These are phyloP conservation scores for Pascua sp. DNA, from an alignment of 1,284 basidiomycete genomes.

Conservation along the genomic window DNA sequence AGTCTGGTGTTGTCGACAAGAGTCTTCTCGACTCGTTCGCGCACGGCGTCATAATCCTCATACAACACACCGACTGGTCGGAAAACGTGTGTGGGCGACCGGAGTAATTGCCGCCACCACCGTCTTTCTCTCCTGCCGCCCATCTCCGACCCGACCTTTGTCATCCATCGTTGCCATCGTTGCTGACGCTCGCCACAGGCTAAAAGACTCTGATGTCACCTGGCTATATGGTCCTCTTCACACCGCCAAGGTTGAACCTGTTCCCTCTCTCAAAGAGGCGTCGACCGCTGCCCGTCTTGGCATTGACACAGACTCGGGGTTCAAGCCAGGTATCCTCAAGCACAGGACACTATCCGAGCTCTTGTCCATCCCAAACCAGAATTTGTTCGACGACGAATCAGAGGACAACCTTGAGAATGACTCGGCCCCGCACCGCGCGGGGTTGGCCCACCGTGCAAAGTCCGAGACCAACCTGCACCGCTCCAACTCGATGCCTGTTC, in stretches of 20 bases:
- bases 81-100: slow-evolving; percentile 1
- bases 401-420: too few relatives aligned
- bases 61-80: not conserved
- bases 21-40: too few relatives aligned
- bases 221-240: slow-evolving; percentile 98
- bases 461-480: slow-evolving; percentile 69
- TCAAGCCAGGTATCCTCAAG: slow-evolving; percentile 87
- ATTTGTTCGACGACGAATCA: too few relatives aligned
- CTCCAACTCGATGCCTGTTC: slow-evolving; percentile 25
- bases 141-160: not conserved
- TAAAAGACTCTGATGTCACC: slow-evolving; percentile 98
- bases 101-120: slow-evolving; percentile 10
- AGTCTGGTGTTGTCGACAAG: not conserved
- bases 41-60: not conserved
- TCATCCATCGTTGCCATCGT: slow-evolving; percentile 1
- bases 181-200: slow-evolving; percentile 58
- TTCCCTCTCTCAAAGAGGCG: slow-evolving; percentile 55
- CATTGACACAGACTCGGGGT: slow-evolving; percentile 50
- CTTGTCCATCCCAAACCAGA: slow-evolving; percentile 55
- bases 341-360: slow-evolving; percentile 90
- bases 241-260: slow-evolving; percentile 68
- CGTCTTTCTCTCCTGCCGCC: not conserved
- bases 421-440: too few relatives aligned
- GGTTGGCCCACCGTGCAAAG: slow-evolving; percentile 54
- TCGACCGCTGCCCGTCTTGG: slow-evolving; percentile 56